Evolutionary conservation across 2,329 filamentous ascomycete species (phyloP), one percentile per base, ranked within the genome.

Genomic region (Chalaropsis ovoidea): DNA sequence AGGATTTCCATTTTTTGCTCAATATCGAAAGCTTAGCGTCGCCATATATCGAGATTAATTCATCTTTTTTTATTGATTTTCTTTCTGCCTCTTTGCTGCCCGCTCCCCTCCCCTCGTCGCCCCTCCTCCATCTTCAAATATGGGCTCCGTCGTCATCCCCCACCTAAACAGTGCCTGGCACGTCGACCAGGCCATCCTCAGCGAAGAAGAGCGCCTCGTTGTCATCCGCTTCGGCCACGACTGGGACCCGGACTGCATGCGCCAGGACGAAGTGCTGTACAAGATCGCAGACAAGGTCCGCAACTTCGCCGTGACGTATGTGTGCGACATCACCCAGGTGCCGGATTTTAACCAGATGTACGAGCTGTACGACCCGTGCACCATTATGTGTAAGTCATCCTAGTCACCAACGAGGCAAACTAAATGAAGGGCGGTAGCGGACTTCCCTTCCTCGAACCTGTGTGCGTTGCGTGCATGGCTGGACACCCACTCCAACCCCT

Each of bases 261-360:
- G 72, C 67, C 78, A 70, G 67, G 69, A 67, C 8, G 52, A 65
- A 7, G 88, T 97, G 6, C 88, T 99, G 64, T 95, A 93, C 81
- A 90, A 83, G 71, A 95, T 99, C 72, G 90, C 93, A 67, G 91
- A 97, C 74, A 84, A 86, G 56, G 90, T 99, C 69, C 95, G 95
- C 79, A 96, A 92, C 79, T 95, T 94, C 73, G 88, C 89, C 67
- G 88, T 88, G 75, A 87, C 97, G 75, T 97, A 97, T 77, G 83
- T 95, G 64, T 96, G 92, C 81, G 92, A 97, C 75, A 86, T 95
- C 72, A 89, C 95, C 73, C 82, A 91, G 75, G 89, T 95, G 4
- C 89, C 89, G 66, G 90, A 95, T 75, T 96, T 96, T 80, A 96
- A 94, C 74, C 85, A 88, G 72, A 97, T 97, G 93, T 96, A 96